Percentiles rank a stretch among this genome's conserved stretches.
Evolutionary conservation across 2,329 filamentous ascomycete genomes (phyloP).

Genomic region (Fusarium torreyae): DNA sequence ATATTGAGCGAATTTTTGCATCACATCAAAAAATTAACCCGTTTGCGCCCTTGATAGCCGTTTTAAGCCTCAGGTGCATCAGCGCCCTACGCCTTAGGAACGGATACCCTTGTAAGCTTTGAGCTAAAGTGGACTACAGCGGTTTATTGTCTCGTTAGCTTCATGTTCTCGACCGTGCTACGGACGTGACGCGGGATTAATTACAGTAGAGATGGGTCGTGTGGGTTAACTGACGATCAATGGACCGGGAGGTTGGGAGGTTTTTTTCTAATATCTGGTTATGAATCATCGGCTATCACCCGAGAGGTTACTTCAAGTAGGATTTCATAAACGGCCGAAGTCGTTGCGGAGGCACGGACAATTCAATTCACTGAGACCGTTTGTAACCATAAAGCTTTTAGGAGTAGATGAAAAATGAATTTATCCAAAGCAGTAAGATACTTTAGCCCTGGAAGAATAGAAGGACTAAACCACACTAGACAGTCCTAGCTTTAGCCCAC

Average conservation of each 20-base stretch:
- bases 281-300: background rate
- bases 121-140: conserved; percentile 30
- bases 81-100: background rate
- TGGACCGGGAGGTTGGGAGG: background rate
- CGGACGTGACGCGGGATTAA: conserved; percentile 29
- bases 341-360: too few species aligned
- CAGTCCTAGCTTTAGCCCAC: too few species aligned
- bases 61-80: conserved; percentile 40
- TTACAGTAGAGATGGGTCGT: conserved; percentile 1
- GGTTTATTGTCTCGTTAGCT: conserved; percentile 6
- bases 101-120: conserved; percentile 24
- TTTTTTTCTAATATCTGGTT: background rate
- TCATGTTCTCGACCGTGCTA: conserved; percentile 8
- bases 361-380: too few species aligned
- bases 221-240: conserved; percentile 4
- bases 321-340: too few species aligned
- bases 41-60: conserved; percentile 23
- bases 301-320: too few species aligned
- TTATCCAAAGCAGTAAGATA: too few species aligned
- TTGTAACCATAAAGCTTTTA: too few species aligned
- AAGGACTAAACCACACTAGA: too few species aligned
- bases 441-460: too few species aligned
- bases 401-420: too few species aligned
- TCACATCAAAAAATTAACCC: conserved; percentile 10
- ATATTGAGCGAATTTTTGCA: conserved; percentile 40